Percentiles rank a stretch among this genome's conserved stretches.
phyloP scores from a whole-genome alignment of 1,284 basidiomycete species.

The Bjerkandera adusta region DNA sequence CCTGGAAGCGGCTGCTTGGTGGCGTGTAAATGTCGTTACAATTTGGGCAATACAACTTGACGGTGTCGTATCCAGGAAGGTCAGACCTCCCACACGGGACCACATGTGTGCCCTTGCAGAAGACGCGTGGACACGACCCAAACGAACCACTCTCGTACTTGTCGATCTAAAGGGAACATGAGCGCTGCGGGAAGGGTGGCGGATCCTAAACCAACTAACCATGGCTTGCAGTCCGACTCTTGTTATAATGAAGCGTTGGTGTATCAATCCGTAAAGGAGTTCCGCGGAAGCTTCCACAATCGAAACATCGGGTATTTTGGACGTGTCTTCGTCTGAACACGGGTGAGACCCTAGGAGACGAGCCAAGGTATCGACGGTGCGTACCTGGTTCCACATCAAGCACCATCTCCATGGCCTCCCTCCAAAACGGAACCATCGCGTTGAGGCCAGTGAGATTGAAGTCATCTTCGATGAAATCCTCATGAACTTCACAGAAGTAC shows the following conservation, averaged over 20 bases:
- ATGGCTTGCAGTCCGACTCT: slow-evolving; percentile 92
- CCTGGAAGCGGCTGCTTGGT: slow-evolving; percentile 93
- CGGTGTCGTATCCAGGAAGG: slow-evolving; percentile 96
- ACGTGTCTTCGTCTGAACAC: slow-evolving; percentile 82
- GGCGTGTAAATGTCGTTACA: slow-evolving; percentile 98
- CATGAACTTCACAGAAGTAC: slow-evolving; percentile 97
- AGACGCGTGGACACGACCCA: slow-evolving; percentile 94
- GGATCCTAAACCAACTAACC: slow-evolving; percentile 50
- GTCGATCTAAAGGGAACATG: slow-evolving; percentile 63
- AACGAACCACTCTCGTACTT: slow-evolving; percentile 95
- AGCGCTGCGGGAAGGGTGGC: slow-evolving; percentile 17
- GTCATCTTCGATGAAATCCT: slow-evolving; percentile 99
- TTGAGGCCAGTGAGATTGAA: slow-evolving; percentile 98
- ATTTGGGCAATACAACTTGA: slow-evolving; percentile 98
- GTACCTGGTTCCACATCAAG: slow-evolving; percentile 97
- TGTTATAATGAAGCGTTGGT: slow-evolving; percentile 96
- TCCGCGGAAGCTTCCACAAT: slow-evolving; percentile 99
- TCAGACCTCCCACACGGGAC: slow-evolving; percentile 96
- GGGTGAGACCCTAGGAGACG: background rate
- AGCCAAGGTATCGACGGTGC: slow-evolving; percentile 27
- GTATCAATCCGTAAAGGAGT: slow-evolving; percentile 95
- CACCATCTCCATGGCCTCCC: slow-evolving; percentile 99
- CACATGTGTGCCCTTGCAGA: slow-evolving; percentile 87
- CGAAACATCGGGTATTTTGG: slow-evolving; percentile 91
- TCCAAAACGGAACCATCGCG: slow-evolving; percentile 97